These are phyloP conservation scores for Jimgerdemannia lactiflua DNA, from an alignment of 192 early-diverging fungal species.

Conservation along the genomic window DNA sequence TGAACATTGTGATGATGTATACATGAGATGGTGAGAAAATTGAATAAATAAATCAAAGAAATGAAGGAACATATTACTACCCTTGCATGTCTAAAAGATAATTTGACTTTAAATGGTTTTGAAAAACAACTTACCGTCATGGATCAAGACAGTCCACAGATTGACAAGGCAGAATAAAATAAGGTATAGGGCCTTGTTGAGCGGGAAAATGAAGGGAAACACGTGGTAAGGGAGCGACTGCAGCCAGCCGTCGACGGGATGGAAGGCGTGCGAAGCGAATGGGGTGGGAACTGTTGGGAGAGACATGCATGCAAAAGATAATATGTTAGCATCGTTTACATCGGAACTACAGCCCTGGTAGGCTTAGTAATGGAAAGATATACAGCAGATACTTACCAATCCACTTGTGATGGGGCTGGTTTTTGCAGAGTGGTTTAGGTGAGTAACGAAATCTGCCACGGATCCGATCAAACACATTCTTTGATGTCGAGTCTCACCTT, in stretches of 20 bases:
- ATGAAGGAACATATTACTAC: too few relatives aligned
- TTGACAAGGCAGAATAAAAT: slow-evolving; percentile 84
- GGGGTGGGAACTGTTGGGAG: slow-evolving; percentile 79
- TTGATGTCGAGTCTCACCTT: slow-evolving; percentile 42
- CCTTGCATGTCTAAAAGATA: too few relatives aligned
- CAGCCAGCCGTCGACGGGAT: slow-evolving; percentile 89
- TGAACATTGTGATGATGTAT: background rate
- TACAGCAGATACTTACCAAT: slow-evolving; percentile 14
- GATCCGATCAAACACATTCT: too few relatives aligned
- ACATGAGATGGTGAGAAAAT: too few relatives aligned
- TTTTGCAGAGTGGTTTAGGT: background rate
- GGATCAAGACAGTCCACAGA: slow-evolving; percentile 96
- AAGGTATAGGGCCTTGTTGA: slow-evolving; percentile 92
- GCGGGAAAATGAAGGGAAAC: slow-evolving; percentile 87
- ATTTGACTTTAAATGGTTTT: too few relatives aligned
- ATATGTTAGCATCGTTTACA: background rate
- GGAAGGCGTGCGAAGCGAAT: slow-evolving; percentile 95
- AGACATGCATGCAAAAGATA: background rate
- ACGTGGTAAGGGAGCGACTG: slow-evolving; percentile 97
- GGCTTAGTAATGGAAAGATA: too few relatives aligned
- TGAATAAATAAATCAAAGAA: too few relatives aligned
- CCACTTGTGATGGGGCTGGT: slow-evolving; percentile 52
- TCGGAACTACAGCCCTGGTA: too few relatives aligned
- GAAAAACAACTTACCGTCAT: slow-evolving; percentile 66
- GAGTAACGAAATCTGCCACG: too few relatives aligned